phyloP scores from a whole-genome alignment of 805 yeast genomes.

The Yarrowia osloensis region DNA sequence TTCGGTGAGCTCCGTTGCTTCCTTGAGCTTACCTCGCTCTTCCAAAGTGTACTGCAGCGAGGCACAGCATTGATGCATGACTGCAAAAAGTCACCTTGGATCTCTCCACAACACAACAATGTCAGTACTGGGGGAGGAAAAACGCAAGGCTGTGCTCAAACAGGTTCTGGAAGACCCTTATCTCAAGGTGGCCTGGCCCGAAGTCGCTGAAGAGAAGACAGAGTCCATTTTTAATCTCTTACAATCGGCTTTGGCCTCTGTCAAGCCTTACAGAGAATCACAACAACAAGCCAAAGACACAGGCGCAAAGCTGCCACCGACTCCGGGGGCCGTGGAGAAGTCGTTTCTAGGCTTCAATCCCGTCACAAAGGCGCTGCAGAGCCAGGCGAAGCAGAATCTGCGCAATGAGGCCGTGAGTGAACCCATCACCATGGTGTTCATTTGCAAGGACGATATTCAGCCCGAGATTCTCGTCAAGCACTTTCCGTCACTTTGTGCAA shows the following conservation, averaged over 20 bases:
- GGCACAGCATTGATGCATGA: not conserved
- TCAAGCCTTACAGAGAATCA: constrained; percentile 1
- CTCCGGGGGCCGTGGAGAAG: not conserved
- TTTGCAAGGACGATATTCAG: constrained; percentile 35
- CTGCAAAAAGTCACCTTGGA: constrained; percentile 10
- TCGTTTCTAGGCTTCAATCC: constrained; percentile 20
- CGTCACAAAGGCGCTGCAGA: constrained; percentile 4
- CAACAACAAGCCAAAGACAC: not conserved
- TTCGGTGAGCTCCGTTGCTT: constrained; percentile 2
- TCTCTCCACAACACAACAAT: not conserved
- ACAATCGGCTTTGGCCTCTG: not conserved
- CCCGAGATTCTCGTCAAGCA: constrained; percentile 36
- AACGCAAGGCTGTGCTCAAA: constrained; percentile 34
- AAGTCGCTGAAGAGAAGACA: not conserved
- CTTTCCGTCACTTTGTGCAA: constrained; percentile 34
- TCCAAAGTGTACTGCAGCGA: not conserved
- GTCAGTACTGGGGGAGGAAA: constrained; percentile 27
- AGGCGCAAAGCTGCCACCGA: constrained; percentile 11
- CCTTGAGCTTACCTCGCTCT: too few species aligned
- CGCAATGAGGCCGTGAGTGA: not conserved
- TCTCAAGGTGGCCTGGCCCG: constrained; percentile 32
- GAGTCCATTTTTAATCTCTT: not conserved
- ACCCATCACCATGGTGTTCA: constrained; percentile 34
- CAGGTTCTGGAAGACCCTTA: constrained; percentile 37
- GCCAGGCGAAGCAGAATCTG: constrained; percentile 14